phyloP scores from a whole-genome alignment of 345 rosid species.

The Reutealis trisperma region DNA sequence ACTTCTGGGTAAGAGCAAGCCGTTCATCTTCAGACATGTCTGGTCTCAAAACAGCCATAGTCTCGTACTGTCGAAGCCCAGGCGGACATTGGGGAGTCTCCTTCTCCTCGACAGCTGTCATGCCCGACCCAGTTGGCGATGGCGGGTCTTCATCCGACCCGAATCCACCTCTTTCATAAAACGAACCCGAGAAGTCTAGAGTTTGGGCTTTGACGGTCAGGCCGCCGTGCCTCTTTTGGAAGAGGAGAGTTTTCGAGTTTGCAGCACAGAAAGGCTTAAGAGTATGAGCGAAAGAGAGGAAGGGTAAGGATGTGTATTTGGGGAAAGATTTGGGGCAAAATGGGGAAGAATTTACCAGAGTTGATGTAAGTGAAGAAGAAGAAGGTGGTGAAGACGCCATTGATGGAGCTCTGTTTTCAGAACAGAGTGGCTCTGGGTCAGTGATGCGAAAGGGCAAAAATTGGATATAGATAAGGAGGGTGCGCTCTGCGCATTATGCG shows the following conservation, averaged over 20 bases:
- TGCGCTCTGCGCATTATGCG: too few species aligned
- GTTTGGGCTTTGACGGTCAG: conserved; percentile 52
- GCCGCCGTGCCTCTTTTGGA: conserved; percentile 21
- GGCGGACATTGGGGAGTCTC: conserved; percentile 90
- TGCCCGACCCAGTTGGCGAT: conserved; percentile 45
- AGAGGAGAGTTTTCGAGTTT: conserved; percentile 28
- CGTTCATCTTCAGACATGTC: conserved; percentile 96
- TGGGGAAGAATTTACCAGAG: conserved; percentile 29
- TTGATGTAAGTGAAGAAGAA: conserved; percentile 42
- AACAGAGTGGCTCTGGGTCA: neutral
- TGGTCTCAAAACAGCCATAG: conserved; percentile 87
- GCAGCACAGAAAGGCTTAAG: conserved; percentile 39
- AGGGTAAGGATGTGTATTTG: conserved; percentile 34
- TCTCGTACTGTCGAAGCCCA: conserved; percentile 83
- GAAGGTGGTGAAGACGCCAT: conserved; percentile 51
- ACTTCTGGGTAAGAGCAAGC: conserved; percentile 83
- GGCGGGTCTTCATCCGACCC: conserved; percentile 70
- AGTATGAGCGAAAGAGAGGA: conserved; percentile 45
- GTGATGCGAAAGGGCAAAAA: neutral
- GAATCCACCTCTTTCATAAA: conserved; percentile 67
- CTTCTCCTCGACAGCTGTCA: conserved; percentile 65
- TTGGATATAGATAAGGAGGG: conserved; percentile 35
- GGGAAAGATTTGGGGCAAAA: conserved; percentile 38
- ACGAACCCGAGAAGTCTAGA: conserved; percentile 73
- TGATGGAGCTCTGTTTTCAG: conserved; percentile 19